phyloP scores from a whole-genome alignment of 495 filamentous ascomycete species.

The Bathelium albidoporum region DNA sequence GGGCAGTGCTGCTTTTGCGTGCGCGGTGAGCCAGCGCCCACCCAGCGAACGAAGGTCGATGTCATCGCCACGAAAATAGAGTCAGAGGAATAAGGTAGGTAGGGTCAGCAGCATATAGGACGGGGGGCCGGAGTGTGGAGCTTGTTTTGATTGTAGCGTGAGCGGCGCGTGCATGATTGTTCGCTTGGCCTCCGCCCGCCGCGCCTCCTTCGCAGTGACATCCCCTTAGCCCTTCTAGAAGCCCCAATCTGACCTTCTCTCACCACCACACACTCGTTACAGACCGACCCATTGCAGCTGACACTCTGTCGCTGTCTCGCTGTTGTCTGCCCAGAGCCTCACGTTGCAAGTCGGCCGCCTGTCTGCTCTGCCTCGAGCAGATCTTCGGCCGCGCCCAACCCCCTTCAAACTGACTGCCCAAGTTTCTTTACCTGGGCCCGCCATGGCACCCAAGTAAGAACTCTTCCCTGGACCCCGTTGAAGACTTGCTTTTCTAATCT shows the following conservation, averaged over 20 bases:
- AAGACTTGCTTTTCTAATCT: not conserved
- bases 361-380: slow-evolving; percentile 1
- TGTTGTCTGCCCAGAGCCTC: too few species aligned
- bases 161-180: not conserved
- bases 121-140: not conserved
- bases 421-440: not conserved
- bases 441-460: slow-evolving; percentile 2
- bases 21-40: too few species aligned
- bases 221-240: slow-evolving; percentile 3
- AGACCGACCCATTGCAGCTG: not conserved
- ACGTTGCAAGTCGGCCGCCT: not conserved
- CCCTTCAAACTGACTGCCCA: not conserved
- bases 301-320: too few species aligned
- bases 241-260: slow-evolving; percentile 1
- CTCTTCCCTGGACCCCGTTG: not conserved
- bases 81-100: not conserved
- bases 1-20: too few species aligned
- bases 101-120: not conserved
- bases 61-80: not conserved
- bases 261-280: not conserved
- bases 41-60: not conserved
- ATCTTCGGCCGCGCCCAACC: not conserved
- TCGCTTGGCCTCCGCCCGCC: not conserved
- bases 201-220: not conserved
- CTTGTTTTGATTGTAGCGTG: slow-evolving; percentile 4